Evolutionary conservation across 169 alveolate species (phyloP).

Genomic region (Theileria equi): DNA sequence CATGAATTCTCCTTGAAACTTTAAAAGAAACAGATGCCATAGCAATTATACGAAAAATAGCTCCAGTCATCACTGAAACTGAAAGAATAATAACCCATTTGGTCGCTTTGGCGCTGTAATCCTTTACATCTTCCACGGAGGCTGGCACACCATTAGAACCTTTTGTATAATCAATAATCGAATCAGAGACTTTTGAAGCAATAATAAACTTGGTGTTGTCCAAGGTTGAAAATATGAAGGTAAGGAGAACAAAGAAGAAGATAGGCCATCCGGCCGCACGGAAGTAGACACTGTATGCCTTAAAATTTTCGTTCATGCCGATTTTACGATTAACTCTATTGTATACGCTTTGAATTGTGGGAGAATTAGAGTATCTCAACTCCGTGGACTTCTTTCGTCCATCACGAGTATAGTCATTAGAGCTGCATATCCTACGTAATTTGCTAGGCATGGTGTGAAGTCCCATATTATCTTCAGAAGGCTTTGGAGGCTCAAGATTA

Average conservation of each 20-base stretch:
- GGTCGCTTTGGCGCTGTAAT: conserved; percentile 7
- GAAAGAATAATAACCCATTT: background rate
- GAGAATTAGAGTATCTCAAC: too few species aligned
- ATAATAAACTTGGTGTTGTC: conserved; percentile 9
- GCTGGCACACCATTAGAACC: background rate
- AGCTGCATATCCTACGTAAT: too few species aligned
- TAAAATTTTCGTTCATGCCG: too few species aligned
- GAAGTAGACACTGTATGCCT: background rate
- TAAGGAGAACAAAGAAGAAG: background rate
- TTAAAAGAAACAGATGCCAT: conserved; percentile 9
- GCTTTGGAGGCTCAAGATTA: too few species aligned
- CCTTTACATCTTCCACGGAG: conserved; percentile 11
- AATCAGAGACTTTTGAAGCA: conserved; percentile 19
- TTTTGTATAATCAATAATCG: conserved; percentile 1
- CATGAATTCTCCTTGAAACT: conserved; percentile 41
- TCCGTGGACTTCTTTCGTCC: too few species aligned
- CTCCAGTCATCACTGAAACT: background rate
- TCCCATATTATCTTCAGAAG: too few species aligned
- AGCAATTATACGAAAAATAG: background rate
- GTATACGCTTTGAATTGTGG: too few species aligned
- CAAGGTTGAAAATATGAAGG: background rate
- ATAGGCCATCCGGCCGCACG: background rate
- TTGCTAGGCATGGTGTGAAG: too few species aligned
- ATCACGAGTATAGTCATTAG: too few species aligned
- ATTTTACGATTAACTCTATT: too few species aligned